Evolutionary conservation across 768 basidiomycete genomes (phyloP).

Genomic region (Lactifluus rugatus): DNA sequence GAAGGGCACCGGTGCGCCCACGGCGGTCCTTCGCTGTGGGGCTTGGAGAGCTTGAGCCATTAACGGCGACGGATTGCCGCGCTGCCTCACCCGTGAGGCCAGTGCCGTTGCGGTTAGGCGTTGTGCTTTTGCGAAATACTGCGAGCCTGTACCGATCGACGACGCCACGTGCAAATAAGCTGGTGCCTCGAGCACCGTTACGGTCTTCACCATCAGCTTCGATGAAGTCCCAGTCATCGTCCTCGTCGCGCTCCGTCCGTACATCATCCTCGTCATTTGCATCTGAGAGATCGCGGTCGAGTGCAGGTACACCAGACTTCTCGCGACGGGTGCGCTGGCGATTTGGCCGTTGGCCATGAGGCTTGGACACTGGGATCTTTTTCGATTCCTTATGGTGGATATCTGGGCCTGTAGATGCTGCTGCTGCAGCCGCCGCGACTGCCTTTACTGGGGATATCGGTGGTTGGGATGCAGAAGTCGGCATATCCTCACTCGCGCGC

Average conservation of each 20-base stretch:
- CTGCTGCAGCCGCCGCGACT: constrained; percentile 9
- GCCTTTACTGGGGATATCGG: constrained; percentile 10
- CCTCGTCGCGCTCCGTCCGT: constrained; percentile 43
- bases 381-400: constrained; percentile 17
- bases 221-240: constrained; percentile 90
- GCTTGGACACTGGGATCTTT: constrained; percentile 5
- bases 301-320: constrained; percentile 72
- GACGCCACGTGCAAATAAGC: constrained; percentile 83
- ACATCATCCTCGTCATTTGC: constrained; percentile 36
- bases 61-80: constrained; percentile 22
- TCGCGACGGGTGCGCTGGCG: constrained; percentile 47
- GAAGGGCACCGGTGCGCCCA: constrained; percentile 57
- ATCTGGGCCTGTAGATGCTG: constrained; percentile 10
- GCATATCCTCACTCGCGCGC: constrained; percentile 14
- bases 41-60: constrained; percentile 35
- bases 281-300: constrained; percentile 64
- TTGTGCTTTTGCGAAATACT: constrained; percentile 78
- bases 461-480: background rate
- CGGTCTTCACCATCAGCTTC: constrained; percentile 73
- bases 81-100: constrained; percentile 45
- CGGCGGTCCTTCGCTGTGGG: constrained; percentile 49
- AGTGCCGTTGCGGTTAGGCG: constrained; percentile 47
- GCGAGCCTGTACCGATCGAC: constrained; percentile 80
- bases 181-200: constrained; percentile 70
- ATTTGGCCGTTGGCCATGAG: constrained; percentile 19